Evolutionary conservation across 169 alveolate genomes (phyloP).

Genomic region (Plasmodium cynomolgi): DNA sequence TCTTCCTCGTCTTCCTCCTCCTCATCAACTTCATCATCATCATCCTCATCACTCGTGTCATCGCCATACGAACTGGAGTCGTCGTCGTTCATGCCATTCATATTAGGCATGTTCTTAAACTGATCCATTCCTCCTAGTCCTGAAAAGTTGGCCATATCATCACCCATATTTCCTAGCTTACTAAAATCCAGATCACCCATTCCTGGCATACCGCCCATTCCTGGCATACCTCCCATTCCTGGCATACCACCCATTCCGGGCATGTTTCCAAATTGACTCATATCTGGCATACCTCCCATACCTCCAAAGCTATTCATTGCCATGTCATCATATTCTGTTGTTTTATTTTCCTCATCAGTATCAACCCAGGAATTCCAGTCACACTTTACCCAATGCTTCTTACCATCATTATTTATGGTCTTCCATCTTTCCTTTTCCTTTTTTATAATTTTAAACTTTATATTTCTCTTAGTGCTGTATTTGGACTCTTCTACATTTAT

Average conservation of each 20-base stretch:
- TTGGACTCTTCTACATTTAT: slow-evolving; percentile 80
- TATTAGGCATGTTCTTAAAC: slow-evolving; percentile 74
- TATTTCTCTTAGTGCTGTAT: slow-evolving; percentile 78
- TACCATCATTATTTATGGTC: slow-evolving; percentile 83
- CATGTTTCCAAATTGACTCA: slow-evolving; percentile 64
- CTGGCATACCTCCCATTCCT: slow-evolving; percentile 77
- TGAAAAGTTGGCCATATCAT: slow-evolving; percentile 65
- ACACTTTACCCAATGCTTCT: slow-evolving; percentile 85
- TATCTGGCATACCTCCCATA: slow-evolving; percentile 71
- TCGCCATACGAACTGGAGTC: slow-evolving; percentile 74
- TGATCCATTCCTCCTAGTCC: slow-evolving; percentile 75
- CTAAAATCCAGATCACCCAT: slow-evolving; percentile 70
- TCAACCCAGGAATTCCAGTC: slow-evolving; percentile 89
- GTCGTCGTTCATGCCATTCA: slow-evolving; percentile 62
- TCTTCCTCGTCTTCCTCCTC: slow-evolving; percentile 33
- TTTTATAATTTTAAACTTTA: slow-evolving; percentile 82
- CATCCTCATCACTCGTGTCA: slow-evolving; percentile 61
- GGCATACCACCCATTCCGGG: slow-evolving; percentile 80
- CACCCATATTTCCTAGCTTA: slow-evolving; percentile 73
- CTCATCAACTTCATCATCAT: slow-evolving; percentile 56
- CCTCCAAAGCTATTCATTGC: slow-evolving; percentile 83
- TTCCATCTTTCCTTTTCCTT: slow-evolving; percentile 84
- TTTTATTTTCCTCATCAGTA: slow-evolving; percentile 84
- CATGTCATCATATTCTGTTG: slow-evolving; percentile 79
- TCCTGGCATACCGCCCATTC: slow-evolving; percentile 56